Conservation (phyloP, 1,284 basidiomycete genomes). For the Anthracocystis walkeri region DNA sequence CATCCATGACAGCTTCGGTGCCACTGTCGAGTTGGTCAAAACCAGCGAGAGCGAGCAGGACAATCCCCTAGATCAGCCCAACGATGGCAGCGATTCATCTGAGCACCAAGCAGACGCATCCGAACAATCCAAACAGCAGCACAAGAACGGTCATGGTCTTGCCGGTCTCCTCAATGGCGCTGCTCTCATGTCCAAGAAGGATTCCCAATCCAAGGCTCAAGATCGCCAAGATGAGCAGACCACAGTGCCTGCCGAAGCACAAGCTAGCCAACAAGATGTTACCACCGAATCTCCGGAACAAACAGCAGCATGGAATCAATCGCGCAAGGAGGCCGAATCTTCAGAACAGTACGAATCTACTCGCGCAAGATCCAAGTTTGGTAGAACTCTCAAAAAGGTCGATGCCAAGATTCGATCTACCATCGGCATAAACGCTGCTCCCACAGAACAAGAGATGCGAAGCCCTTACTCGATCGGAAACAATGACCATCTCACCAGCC, state of each 20-base stretch:
- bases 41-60: slow-evolving; percentile 31
- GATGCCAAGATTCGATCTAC: slow-evolving; percentile 35
- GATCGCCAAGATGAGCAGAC: slow-evolving; percentile 21
- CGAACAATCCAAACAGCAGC: slow-evolving; percentile 1
- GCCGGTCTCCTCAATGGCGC: slow-evolving; percentile 38
- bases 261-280: background rate
- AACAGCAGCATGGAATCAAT: slow-evolving; percentile 33
- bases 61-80: background rate
- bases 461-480: slow-evolving; percentile 44
- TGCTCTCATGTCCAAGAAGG: slow-evolving; percentile 29
- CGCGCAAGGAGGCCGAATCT: slow-evolving; percentile 23
- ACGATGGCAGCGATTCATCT: background rate
- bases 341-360: slow-evolving; percentile 28
- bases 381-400: slow-evolving; percentile 35
- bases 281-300: background rate
- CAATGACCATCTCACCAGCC: slow-evolving; percentile 34
- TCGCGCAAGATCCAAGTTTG: slow-evolving; percentile 15
- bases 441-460: slow-evolving; percentile 26
- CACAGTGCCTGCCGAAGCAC: background rate
- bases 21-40: slow-evolving; percentile 34
- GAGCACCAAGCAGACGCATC: background rate
- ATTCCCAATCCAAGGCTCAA: slow-evolving; percentile 25
- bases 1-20: slow-evolving; percentile 40
- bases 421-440: slow-evolving; percentile 34
- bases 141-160: slow-evolving; percentile 13